Base-by-base conservation (phyloP, 148 eudicot genomes). In the Chenopodium quinoa region DNA sequence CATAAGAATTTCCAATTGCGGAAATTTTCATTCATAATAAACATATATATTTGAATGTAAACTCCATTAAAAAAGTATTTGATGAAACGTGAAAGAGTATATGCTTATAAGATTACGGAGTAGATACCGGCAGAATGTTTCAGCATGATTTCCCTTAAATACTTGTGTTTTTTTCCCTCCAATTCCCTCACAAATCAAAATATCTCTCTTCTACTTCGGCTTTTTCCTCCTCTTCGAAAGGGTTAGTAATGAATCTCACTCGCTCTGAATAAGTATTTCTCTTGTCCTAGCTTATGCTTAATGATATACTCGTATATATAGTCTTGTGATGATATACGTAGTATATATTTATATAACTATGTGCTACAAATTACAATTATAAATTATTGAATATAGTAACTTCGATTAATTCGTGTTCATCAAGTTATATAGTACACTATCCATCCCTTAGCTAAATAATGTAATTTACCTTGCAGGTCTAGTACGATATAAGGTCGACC, bases 91-190 rank as follows among this genome's bases (percentile, higher is more conserved):
- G 9, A 4, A 11, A 22, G 20, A 47, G 76, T 14, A 73, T 73
- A 81, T 75, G 71, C 63, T 46, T 22, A 78, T n/a, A 50, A 50
- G 74, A 81, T 81, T 60, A 72, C 56, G 17, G 67, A 73, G 62
- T 2, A 17, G 62, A 80, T 80, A 4, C 62, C 5, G 11, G 12
- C 0, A 40, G 83, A 81, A 81, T 48, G 10, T 48, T 48, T 81
- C 65, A 31, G 13, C 78, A 54, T 34, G 9, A 54, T 22, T 1
- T 52, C 6, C 65, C 0, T 19, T 58, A 67, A 50, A 67, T 81
- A 81, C 68, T 56, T 71, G 17, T 27, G 20, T 23, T 32, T 54
- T 67, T 7, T 22, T 71, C 56, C 14, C 63, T 54, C 14, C n/a
- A 78, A 10, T 31, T 6, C 9, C 27, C 29, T 79, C 81, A 79